Percentiles rank a stretch among this genome's conserved stretches.
phyloP scores from a whole-genome alignment of 2,329 filamentous ascomycete species.

The Juglanconis oblonga region DNA sequence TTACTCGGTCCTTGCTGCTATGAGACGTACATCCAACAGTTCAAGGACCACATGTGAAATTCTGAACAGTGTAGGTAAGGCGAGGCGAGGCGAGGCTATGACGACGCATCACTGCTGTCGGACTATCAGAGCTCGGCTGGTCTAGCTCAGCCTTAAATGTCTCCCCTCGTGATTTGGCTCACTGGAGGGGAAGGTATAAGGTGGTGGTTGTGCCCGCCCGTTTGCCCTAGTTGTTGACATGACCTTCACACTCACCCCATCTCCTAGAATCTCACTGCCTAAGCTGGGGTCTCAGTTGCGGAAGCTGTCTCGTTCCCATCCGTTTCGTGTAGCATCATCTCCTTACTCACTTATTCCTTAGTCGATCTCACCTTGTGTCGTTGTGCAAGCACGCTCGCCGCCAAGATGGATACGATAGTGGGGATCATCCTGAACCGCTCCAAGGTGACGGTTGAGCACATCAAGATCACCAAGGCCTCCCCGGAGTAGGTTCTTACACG shows the following conservation, averaged over 20 bases:
- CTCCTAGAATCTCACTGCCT: not conserved
- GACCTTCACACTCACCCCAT: not conserved
- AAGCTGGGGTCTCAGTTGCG: too few relatives aligned
- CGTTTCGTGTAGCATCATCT: not conserved
- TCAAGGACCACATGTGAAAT: too few relatives aligned
- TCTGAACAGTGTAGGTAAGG: too few relatives aligned
- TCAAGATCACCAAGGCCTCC: slow-evolving; percentile 29
- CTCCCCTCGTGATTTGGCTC: too few relatives aligned
- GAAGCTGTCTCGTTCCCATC: too few relatives aligned
- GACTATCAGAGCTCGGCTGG: too few relatives aligned
- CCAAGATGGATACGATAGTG: slow-evolving; percentile 26
- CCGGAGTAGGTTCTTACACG: slow-evolving; percentile 25
- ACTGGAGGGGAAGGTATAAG: not conserved
- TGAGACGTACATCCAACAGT: too few relatives aligned
- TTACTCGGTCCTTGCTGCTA: too few relatives aligned
- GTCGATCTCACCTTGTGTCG: not conserved
- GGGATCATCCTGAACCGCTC: slow-evolving; percentile 27
- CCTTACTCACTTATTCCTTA: not conserved
- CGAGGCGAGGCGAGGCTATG: not conserved
- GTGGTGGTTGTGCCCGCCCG: not conserved
- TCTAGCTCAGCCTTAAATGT: not conserved
- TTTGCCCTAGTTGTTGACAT: not conserved
- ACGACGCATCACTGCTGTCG: not conserved
- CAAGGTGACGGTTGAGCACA: slow-evolving; percentile 26
- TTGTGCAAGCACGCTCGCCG: not conserved